Conservation (phyloP, 148 eudicot genomes). For the Beta vulgaris region DNA sequence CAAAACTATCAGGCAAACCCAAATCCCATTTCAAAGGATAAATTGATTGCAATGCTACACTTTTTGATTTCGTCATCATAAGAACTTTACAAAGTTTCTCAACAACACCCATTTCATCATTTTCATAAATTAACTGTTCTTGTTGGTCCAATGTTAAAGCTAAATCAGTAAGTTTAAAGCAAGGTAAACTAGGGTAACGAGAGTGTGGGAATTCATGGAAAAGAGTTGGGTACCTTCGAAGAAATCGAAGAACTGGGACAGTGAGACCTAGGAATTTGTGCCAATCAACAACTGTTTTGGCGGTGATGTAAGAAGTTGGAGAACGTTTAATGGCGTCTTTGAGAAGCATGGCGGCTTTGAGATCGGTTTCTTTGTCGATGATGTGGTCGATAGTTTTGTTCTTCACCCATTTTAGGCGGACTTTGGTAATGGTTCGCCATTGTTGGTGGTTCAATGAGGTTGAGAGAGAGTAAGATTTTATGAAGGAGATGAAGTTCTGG, state of each 20-base stretch:
- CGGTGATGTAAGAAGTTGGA: constrained; percentile 55
- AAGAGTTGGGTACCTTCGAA: constrained; percentile 81
- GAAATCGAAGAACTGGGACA: constrained; percentile 76
- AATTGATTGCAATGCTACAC: constrained; percentile 47
- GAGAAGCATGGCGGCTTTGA: constrained; percentile 80
- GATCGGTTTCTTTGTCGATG: constrained; percentile 77
- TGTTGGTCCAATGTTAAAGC: constrained; percentile 52
- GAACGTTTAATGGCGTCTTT: constrained; percentile 77
- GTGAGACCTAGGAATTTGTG: constrained; percentile 79
- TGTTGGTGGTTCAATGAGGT: constrained; percentile 32
- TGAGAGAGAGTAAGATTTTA: constrained; percentile 18
- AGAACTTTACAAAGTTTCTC: constrained; percentile 57
- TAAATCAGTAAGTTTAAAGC: constrained; percentile 62
- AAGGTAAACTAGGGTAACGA: constrained; percentile 65
- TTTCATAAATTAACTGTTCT: constrained; percentile 40
- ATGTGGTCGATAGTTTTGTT: constrained; percentile 75
- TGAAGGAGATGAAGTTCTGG: constrained; percentile 17
- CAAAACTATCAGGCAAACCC: constrained; percentile 82
- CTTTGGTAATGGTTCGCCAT: constrained; percentile 53
- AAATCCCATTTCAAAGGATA: constrained; percentile 77
- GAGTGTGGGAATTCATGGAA: constrained; percentile 81
- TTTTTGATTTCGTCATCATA: constrained; percentile 62
- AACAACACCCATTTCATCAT: constrained; percentile 44
- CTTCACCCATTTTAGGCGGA: constrained; percentile 87
- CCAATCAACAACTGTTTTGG: constrained; percentile 55